Percentiles rank a stretch among this genome's conserved stretches.
phyloP scores from a whole-genome alignment of 2,329 filamentous ascomycete species.

The Salinomyces thailandicus region DNA sequence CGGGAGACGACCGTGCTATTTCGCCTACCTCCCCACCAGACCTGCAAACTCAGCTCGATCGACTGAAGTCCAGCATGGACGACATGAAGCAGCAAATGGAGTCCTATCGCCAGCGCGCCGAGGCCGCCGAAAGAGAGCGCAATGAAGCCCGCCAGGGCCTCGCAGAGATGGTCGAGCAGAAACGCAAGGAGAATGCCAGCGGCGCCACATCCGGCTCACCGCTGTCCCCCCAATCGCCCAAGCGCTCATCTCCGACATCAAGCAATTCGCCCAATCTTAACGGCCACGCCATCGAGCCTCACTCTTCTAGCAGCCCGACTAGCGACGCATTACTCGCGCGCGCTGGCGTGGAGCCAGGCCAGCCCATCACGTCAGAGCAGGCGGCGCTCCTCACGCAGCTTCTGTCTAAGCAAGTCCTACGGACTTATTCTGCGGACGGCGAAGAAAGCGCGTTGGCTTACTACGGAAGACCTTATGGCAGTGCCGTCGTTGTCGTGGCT shows the following conservation, averaged over 20 bases:
- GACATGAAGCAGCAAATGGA: constrained; percentile 73
- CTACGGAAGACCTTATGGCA: constrained; percentile 20
- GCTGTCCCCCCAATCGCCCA: constrained; percentile 5
- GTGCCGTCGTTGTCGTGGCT: constrained; percentile 22
- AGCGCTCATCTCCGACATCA: constrained; percentile 10
- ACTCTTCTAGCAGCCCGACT: constrained; percentile 16
- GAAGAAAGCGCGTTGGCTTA: constrained; percentile 14
- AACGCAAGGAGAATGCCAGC: constrained; percentile 56
- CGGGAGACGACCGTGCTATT: constrained; percentile 13
- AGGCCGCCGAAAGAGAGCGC: constrained; percentile 66
- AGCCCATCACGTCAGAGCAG: constrained; percentile 26
- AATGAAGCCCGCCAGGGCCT: constrained; percentile 62
- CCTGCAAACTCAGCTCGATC: constrained; percentile 62
- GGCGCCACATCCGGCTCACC: constrained; percentile 8
- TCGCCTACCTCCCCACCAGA: constrained; percentile 27
- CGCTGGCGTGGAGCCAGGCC: constrained; percentile 23
- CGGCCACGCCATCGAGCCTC: constrained; percentile 16
- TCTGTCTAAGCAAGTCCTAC: constrained; percentile 21
- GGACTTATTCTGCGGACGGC: constrained; percentile 1
- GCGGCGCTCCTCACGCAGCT: constrained; percentile 21
- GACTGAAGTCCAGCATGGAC: constrained; percentile 68
- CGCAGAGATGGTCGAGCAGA: constrained; percentile 76
- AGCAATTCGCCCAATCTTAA: constrained; percentile 12
- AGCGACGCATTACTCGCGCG: constrained; percentile 19
- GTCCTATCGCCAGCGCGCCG: constrained; percentile 63